phyloP scores from a whole-genome alignment of 805 yeast species.

The Kuraishia floccosa region DNA sequence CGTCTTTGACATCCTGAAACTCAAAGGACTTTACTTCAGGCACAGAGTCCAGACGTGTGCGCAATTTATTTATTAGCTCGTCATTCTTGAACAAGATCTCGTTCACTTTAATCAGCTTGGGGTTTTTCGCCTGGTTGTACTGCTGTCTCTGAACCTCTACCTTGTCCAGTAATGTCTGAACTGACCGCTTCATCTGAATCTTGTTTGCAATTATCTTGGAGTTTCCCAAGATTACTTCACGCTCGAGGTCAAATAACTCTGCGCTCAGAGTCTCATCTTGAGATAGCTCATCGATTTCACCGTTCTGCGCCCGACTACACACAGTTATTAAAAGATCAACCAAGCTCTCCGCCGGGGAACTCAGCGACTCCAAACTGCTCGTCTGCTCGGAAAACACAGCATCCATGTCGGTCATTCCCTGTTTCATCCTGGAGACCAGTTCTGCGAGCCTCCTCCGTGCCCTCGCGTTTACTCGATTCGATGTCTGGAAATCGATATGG shows the following conservation, averaged over 20 bases:
- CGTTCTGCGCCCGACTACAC: too few relatives aligned
- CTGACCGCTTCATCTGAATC: constrained; percentile 5
- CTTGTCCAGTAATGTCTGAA: constrained; percentile 4
- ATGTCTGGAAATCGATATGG: not conserved
- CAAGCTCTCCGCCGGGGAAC: not conserved
- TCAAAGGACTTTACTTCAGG: constrained; percentile 3
- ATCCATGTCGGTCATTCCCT: not conserved
- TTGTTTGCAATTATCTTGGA: constrained; percentile 1
- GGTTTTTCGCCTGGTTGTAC: constrained; percentile 4
- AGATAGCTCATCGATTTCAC: not conserved
- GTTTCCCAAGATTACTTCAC: constrained; percentile 2
- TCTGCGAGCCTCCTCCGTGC: not conserved
- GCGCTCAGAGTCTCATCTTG: not conserved
- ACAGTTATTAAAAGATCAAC: not conserved
- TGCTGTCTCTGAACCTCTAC: constrained; percentile 5
- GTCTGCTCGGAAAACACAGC: not conserved
- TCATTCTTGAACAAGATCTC: constrained; percentile 4
- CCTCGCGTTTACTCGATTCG: not conserved
- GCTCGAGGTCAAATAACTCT: too few relatives aligned
- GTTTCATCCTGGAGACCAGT: not conserved
- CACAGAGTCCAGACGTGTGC: not conserved
- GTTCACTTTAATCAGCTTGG: constrained; percentile 4
- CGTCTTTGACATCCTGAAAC: constrained; percentile 4
- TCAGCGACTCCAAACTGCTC: not conserved
- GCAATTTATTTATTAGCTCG: not conserved